Evolutionary conservation across 257 asterid species (phyloP), one percentile per base, ranked within the genome.

Genomic region (Henckelia pumila): DNA sequence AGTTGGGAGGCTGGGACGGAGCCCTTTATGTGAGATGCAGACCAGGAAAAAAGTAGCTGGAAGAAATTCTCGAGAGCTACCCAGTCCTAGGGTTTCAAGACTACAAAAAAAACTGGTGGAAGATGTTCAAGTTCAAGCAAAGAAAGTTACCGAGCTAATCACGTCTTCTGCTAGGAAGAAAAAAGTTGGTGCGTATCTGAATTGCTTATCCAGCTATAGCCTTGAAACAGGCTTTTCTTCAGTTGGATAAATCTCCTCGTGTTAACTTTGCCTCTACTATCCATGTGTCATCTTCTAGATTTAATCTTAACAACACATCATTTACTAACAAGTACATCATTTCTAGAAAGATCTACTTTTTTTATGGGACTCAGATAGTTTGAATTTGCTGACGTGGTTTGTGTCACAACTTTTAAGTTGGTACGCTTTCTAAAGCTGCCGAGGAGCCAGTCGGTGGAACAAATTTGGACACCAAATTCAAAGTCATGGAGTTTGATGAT

Each of bases 161-260:
- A 79, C 97, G n/a, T 88, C 99, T 61, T 90, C 99, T 63, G 87
- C 79, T 37, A 84, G 96, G 84, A 94, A 94, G 89, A 87, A 85
- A 73, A 88, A 86, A 85, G 72, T 78, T 69, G 91, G 99, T 93
- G 65, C 66, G 84, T 71, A 24, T 25, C 59, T 68, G 64, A 66
- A 74, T 10, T 37, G 29, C n/a, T 29, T 61, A 28, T 47, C 66
- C 64, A 30, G 28, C 8, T 19, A 63, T 37, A 70, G 56, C 63
- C 61, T 64, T 21, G 30, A 53, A 30, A 2, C 37, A 25, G 69
- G 23, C 58, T 58, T 65, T 37, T 37, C 5, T 44, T 44, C 19
- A 19, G 0, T 44, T 44, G 19, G 19, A 44, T 44, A 44, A 35
- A 28, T 44, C 71, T 59, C 52, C 11, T 73, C 44, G 11, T 59